Conservation (phyloP, 2,329 filamentous ascomycete species). For the Metarhizium rileyi region DNA sequence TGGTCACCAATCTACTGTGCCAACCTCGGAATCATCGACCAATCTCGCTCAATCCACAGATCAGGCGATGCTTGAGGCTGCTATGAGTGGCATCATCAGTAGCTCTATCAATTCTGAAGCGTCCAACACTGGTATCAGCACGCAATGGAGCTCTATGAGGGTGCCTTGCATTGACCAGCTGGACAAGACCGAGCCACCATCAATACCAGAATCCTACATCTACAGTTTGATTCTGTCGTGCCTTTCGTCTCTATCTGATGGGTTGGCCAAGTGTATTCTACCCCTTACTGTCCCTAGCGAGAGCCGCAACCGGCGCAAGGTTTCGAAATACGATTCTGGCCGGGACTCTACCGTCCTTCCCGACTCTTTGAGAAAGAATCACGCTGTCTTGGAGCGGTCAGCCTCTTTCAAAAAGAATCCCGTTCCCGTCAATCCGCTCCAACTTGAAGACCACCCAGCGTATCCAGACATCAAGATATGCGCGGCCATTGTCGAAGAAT, state of each 20-base stretch:
- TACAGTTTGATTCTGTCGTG: slow-evolving; percentile 85
- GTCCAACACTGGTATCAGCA: slow-evolving; percentile 69
- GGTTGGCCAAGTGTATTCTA: slow-evolving; percentile 84
- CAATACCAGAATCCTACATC: slow-evolving; percentile 83
- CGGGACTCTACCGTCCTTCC: slow-evolving; percentile 32
- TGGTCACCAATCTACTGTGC: slow-evolving; percentile 78
- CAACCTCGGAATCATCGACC: slow-evolving; percentile 47
- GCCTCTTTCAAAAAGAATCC: slow-evolving; percentile 65
- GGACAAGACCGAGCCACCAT: slow-evolving; percentile 79
- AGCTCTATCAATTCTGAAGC: slow-evolving; percentile 58
- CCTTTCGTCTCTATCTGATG: slow-evolving; percentile 83
- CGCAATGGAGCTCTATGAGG: slow-evolving; percentile 80
- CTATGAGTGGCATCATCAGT: slow-evolving; percentile 79
- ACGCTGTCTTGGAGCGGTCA: slow-evolving; percentile 43
- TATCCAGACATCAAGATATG: slow-evolving; percentile 64
- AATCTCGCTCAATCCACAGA: slow-evolving; percentile 55
- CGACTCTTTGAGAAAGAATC: slow-evolving; percentile 21
- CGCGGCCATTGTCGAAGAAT: slow-evolving; percentile 75
- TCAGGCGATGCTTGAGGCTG: slow-evolving; percentile 81
- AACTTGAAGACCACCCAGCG: slow-evolving; percentile 62
- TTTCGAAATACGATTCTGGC: slow-evolving; percentile 31
- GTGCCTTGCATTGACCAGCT: slow-evolving; percentile 88
- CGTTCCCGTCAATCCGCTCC: slow-evolving; percentile 75
- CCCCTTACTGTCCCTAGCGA: slow-evolving; percentile 82
- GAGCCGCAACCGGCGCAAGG: slow-evolving; percentile 40